phyloP scores from a whole-genome alignment of 2,329 filamentous ascomycete species.

The Cercospora canescens region DNA sequence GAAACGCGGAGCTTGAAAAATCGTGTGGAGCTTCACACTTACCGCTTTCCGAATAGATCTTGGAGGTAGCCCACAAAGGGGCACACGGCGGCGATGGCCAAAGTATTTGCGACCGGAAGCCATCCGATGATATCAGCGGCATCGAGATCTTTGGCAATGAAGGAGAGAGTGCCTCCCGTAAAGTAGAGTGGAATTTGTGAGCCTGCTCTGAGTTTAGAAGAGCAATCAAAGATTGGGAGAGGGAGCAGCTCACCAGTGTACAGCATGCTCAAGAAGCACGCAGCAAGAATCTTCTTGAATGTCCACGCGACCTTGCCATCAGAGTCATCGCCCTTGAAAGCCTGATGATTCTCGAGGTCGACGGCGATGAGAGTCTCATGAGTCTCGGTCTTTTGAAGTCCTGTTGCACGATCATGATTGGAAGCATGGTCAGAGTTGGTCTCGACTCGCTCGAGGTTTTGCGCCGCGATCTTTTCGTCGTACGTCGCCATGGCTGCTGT shows the following conservation, averaged over 20 bases:
- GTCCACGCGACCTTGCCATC: constrained; percentile 43
- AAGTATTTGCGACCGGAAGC: constrained; percentile 48
- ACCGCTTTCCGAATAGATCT: constrained; percentile 61
- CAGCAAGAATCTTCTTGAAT: constrained; percentile 36
- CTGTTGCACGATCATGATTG: background rate
- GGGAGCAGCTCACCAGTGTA: constrained; percentile 35
- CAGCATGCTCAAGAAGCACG: constrained; percentile 39
- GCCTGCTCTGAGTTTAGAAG: constrained; percentile 7
- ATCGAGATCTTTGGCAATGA: constrained; percentile 26
- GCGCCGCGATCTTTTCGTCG: constrained; percentile 15
- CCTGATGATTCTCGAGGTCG: constrained; percentile 38
- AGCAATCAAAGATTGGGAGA: background rate
- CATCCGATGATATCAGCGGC: constrained; percentile 24
- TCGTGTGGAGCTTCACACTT: no score
- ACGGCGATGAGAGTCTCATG: constrained; percentile 26
- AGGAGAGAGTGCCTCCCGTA: constrained; percentile 24
- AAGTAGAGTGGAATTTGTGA: constrained; percentile 31
- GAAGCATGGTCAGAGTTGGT: constrained; percentile 16
- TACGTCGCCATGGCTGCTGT: constrained; percentile 11
- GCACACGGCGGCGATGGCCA: constrained; percentile 56
- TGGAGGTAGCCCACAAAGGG: constrained; percentile 67
- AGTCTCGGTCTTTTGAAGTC: constrained; percentile 20
- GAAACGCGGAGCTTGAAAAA: no score
- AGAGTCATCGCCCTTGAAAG: constrained; percentile 43
- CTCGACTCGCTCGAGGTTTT: constrained; percentile 18